Evolutionary conservation across 352 stramenopile species (phyloP).

Genomic region (Pythium chondricola): DNA sequence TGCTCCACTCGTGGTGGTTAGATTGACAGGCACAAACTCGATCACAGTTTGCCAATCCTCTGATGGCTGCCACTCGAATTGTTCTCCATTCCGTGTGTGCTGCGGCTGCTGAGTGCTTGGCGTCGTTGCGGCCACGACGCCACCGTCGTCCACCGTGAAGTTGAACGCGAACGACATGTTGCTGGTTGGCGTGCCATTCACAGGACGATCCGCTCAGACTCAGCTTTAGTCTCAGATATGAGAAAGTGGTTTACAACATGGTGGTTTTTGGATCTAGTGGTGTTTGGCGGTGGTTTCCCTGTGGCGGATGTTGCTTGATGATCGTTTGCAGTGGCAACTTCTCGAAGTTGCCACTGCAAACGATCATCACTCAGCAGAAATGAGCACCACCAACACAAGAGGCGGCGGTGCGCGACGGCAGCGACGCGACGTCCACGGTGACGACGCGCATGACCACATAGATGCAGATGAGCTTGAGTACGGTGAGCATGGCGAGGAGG

Average conservation of each 20-base stretch:
- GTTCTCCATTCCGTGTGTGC: constrained; percentile 42
- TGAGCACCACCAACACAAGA: not conserved
- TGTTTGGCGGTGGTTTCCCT: not conserved
- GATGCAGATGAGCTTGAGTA: not conserved
- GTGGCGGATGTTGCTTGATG: not conserved
- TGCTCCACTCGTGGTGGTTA: constrained; percentile 14
- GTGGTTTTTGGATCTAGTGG: constrained; percentile 7
- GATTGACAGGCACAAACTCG: constrained; percentile 27
- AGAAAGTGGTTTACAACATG: not conserved
- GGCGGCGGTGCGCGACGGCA: not conserved
- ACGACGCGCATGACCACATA: not conserved
- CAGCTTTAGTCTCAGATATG: constrained; percentile 1
- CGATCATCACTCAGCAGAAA: constrained; percentile 8
- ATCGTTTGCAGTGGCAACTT: not conserved
- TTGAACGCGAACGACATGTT: constrained; percentile 59
- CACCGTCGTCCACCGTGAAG: constrained; percentile 36
- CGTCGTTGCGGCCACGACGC: not conserved
- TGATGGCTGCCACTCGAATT: constrained; percentile 30
- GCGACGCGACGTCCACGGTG: not conserved
- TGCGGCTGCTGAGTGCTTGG: not conserved
- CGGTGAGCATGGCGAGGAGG: too few relatives aligned
- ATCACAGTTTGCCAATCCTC: not conserved
- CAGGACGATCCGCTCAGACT: not conserved
- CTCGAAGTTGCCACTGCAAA: constrained; percentile 13
- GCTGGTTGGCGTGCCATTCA: not conserved